Conservation (phyloP, 2,329 filamentous ascomycete species). For the Alternaria sp. region DNA sequence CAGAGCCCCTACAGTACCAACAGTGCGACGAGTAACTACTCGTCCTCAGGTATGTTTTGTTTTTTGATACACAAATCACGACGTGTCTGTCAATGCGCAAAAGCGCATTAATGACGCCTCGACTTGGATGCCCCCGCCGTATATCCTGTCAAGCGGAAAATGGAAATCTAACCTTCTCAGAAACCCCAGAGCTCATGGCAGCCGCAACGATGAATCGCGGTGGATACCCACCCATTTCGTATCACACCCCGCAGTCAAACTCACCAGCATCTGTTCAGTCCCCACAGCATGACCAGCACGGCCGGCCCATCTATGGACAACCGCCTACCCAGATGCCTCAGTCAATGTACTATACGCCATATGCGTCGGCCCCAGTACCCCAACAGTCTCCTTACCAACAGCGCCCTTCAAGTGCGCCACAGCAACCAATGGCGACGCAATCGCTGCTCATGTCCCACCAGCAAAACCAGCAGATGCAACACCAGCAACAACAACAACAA, state of each 20-base stretch:
- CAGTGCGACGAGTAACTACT: constrained; percentile 82
- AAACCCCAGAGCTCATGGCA: constrained; percentile 75
- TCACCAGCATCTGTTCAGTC: constrained; percentile 94
- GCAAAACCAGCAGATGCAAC: constrained; percentile 52
- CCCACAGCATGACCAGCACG: constrained; percentile 88
- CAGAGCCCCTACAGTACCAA: constrained; percentile 85
- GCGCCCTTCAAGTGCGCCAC: constrained; percentile 64
- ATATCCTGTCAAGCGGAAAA: constrained; percentile 12
- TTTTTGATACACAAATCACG: constrained; percentile 13
- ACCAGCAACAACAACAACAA: constrained; percentile 47
- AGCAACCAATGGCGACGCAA: constrained; percentile 61
- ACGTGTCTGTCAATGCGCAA: constrained; percentile 19
- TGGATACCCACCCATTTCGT: constrained; percentile 80
- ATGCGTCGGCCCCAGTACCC: constrained; percentile 58
- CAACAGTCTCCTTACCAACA: constrained; percentile 66
- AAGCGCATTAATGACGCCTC: constrained; percentile 23
- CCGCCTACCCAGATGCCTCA: constrained; percentile 80
- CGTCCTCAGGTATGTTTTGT: constrained; percentile 66
- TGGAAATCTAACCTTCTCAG: constrained; percentile 66
- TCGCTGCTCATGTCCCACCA: constrained; percentile 64
- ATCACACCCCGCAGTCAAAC: constrained; percentile 94
- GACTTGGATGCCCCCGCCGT: constrained; percentile 16
- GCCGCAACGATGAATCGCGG: constrained; percentile 71
- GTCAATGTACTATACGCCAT: constrained; percentile 77
- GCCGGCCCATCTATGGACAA: constrained; percentile 81